Evolutionary conservation across 1,284 basidiomycete species (phyloP).

Genomic region (Porodaedalea pini): DNA sequence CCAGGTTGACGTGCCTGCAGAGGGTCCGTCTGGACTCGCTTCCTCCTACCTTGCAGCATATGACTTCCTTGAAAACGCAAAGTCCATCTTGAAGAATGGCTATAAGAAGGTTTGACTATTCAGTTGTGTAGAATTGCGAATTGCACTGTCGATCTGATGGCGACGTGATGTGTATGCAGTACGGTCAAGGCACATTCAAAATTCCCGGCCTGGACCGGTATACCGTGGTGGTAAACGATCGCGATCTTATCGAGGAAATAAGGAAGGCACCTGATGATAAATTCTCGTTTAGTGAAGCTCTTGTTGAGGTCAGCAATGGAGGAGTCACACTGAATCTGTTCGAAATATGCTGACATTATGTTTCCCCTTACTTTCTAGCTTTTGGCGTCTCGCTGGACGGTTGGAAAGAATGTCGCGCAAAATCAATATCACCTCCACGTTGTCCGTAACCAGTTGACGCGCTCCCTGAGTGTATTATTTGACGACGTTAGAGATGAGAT

Average conservation of each 20-base stretch:
- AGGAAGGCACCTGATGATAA: conserved; percentile 32
- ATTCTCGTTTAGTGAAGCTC: conserved; percentile 27
- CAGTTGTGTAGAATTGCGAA: neutral
- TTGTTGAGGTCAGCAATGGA: conserved; percentile 28
- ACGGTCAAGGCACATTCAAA: conserved; percentile 26
- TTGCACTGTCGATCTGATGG: too few species aligned
- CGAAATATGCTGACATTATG: too few species aligned
- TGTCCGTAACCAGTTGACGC: conserved; percentile 28
- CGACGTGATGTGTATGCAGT: conserved; percentile 19
- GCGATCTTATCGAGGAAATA: conserved; percentile 31
- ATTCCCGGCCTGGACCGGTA: conserved; percentile 28
- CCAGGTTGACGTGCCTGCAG: conserved; percentile 10
- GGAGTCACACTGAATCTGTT: too few species aligned
- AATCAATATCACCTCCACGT: conserved; percentile 26
- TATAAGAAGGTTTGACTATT: conserved; percentile 7
- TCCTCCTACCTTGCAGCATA: conserved; percentile 12
- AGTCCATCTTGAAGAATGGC: conserved; percentile 2
- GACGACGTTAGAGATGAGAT: conserved; percentile 28
- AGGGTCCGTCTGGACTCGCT: conserved; percentile 1
- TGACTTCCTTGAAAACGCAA: conserved; percentile 8
- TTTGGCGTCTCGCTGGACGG: conserved; percentile 17
- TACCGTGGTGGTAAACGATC: conserved; percentile 28
- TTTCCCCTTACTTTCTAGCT: conserved; percentile 5
- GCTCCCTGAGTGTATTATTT: conserved; percentile 24
- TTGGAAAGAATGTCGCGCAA: conserved; percentile 20